Percentiles rank a stretch among this genome's conserved stretches.
These are phyloP conservation scores for Colletotrichum camelliae DNA, from an alignment of 2,329 filamentous ascomycete species.

Conservation along the genomic window DNA sequence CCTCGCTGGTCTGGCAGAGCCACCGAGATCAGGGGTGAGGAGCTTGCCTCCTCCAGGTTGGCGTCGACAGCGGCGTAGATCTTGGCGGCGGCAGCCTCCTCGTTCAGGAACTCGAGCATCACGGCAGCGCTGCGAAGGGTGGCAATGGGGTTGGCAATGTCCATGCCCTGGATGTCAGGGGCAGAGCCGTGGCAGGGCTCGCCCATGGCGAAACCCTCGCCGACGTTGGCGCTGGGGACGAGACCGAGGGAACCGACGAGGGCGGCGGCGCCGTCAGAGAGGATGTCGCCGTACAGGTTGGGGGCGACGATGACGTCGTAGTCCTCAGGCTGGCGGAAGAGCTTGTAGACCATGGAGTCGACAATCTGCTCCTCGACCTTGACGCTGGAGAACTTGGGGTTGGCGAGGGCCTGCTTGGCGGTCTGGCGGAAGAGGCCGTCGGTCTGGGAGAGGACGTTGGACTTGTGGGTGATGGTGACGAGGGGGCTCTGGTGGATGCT, in stretches of 20 bases:
- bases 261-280: conserved; percentile 93
- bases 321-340: conserved; percentile 91
- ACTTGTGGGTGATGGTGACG: conserved; percentile 98
- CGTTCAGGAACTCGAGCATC: conserved; percentile 95
- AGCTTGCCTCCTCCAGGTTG: conserved; percentile 82
- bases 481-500: conserved; percentile 73
- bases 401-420: conserved; percentile 74
- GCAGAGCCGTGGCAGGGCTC: conserved; percentile 98
- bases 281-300: conserved; percentile 96
- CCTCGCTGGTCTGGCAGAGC: conserved; percentile 84
- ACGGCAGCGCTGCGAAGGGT: conserved; percentile 89
- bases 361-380: conserved; percentile 96
- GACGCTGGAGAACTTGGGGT: conserved; percentile 66
- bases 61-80: conserved; percentile 94
- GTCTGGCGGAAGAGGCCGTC: conserved; percentile 93
- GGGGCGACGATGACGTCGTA: conserved; percentile 99
- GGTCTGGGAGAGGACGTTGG: conserved; percentile 94
- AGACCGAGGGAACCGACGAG: conserved; percentile 87
- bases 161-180: conserved; percentile 91
- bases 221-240: conserved; percentile 94
- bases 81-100: conserved; percentile 83
- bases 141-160: conserved; percentile 95
- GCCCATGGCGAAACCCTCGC: conserved; percentile 92
- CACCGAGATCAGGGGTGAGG: conserved; percentile 89
- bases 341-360: conserved; percentile 99